Base-by-base conservation (phyloP, 2,329 filamentous ascomycete genomes). In the Emmonsia crescens region DNA sequence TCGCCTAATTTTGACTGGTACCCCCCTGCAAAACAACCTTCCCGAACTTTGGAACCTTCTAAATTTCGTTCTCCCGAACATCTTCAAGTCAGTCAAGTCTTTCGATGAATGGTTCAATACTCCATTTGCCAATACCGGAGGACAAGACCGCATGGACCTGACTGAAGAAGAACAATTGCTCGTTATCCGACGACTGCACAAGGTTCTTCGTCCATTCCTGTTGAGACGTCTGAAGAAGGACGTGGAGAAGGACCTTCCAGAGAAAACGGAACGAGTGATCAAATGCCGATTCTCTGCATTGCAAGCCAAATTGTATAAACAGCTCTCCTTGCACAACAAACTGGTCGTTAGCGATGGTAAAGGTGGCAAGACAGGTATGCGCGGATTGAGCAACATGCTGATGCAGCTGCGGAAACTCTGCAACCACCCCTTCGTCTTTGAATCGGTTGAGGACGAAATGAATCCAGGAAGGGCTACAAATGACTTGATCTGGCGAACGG, bases 81-180 rank as follows among this genome's bases (percentile, higher is more conserved):
- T 99, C 67, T 99, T 99, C 86, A 99, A 99, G 75, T 97, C 94
- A 1, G 91, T 93, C 65, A 96, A 94, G 74, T 97, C 93, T 1
- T 99, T 99, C 72, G 94, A 99, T 74, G 94, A 99, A 75, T 99
- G 94, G 94, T 99, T 99, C 85, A 99, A 97, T 74, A 99, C 94
- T 31, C 94, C 94, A 0, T 99, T 99, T 74, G 94, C 94, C 68
- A 99, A 99, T 73, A 99, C 94, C 5, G 94, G 94, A 76, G 87
- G 91, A 48, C 93, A 97, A 77, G 94, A 99, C 76, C 96, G 94
- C 81, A 99, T 99, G 89, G 93, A 97, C 72, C 82, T 99, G 65
- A 96, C 89, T 14, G 94, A 99, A 94, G 94, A 99, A 94, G 94
- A 99, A 77, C 91, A 96, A 74, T 85, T 99, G 76, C 88, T 99